Evolutionary conservation across 1,284 basidiomycete genomes (phyloP).

Genomic region (Boletus albobrunnescens): DNA sequence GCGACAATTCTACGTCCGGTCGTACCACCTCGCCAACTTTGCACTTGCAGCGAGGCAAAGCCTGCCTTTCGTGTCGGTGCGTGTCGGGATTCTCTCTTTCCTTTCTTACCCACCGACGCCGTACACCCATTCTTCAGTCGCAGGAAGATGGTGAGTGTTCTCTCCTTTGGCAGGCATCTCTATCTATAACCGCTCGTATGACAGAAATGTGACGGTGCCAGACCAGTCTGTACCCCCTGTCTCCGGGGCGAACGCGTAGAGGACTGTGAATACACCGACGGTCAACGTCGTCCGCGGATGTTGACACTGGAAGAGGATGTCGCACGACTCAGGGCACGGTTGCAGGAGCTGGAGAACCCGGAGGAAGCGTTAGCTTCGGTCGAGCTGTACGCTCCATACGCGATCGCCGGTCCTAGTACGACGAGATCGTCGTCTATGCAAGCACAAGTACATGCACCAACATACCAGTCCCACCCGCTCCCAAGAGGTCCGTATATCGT

Average conservation of each 20-base stretch:
- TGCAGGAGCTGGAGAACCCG: conserved; percentile 38
- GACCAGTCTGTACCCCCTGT: conserved; percentile 39
- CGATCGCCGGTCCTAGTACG: conserved; percentile 2
- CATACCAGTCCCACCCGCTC: not conserved
- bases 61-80: conserved; percentile 31
- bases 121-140: conserved; percentile 23
- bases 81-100: not conserved
- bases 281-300: conserved; percentile 33
- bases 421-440: not conserved
- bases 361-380: conserved; percentile 22
- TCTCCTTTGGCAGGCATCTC: too few relatives aligned
- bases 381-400: conserved; percentile 34
- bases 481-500: conserved; percentile 7
- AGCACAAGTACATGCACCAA: not conserved
- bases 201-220: conserved; percentile 41
- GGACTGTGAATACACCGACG: conserved; percentile 43
- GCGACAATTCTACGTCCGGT: not conserved
- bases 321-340: conserved; percentile 33
- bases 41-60: conserved; percentile 31
- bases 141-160: conserved; percentile 36
- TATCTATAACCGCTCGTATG: not conserved
- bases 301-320: conserved; percentile 39
- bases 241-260: conserved; percentile 33
- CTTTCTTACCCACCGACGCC: not conserved
- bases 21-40: not conserved